A percentile compares a stretch with the other conserved stretches of the same genome.
Conservation (phyloP, 441 rosid species). For the Metrosideros polymorpha region DNA sequence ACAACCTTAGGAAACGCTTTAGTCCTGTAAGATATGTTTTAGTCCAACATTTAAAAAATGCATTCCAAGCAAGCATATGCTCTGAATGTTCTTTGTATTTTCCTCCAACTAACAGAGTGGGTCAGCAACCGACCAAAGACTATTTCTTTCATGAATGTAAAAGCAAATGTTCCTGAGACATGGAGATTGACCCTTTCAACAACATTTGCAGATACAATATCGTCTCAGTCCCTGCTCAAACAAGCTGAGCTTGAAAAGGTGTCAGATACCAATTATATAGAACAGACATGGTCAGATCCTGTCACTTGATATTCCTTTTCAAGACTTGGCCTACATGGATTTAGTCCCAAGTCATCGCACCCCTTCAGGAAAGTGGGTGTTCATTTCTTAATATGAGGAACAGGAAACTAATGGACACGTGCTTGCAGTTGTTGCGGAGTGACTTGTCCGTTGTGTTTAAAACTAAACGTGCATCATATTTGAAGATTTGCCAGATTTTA, state of each 20-base stretch:
- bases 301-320: neutral
- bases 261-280: neutral
- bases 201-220: neutral
- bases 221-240: neutral
- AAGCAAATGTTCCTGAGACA: neutral
- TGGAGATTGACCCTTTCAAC: neutral
- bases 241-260: neutral
- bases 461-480: neutral
- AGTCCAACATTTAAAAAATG: neutral
- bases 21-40: neutral
- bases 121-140: neutral
- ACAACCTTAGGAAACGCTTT: neutral
- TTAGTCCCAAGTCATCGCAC: neutral
- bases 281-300: neutral
- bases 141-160: neutral
- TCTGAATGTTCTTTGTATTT: neutral
- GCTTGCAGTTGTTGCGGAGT: neutral
- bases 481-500: neutral
- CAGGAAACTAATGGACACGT: neutral
- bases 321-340: neutral
- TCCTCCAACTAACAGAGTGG: neutral
- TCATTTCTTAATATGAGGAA: neutral
- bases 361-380: neutral
- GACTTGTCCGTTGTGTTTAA: neutral
- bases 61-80: neutral